Base-by-base conservation (phyloP, 2,329 filamentous ascomycete genomes). In the Trichoderma semiorbis region DNA sequence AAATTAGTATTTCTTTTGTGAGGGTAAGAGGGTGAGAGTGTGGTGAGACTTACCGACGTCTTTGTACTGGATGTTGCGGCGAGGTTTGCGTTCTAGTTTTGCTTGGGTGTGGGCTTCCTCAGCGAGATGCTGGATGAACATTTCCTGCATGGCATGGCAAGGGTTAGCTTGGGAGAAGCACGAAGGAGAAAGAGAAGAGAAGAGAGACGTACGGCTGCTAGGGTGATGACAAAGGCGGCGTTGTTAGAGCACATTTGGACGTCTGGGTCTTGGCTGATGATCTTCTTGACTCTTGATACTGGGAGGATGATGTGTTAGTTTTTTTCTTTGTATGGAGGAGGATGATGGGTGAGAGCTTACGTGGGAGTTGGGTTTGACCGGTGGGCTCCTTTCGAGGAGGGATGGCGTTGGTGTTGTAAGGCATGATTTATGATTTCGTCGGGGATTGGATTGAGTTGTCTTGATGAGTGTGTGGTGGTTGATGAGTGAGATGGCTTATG, bases 231-330 rank as follows among this genome's bases (percentile, higher is more conserved):
- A 80, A 98, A 98, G 24, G 95, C 93, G 69, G 95, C 95, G 78
- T 97, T 97, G 81, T 95, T 97, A 61, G 95, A 97, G 81, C 94
- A 97, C 79, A 93, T 89, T 74, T 85, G 86, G 74, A 97, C 92
- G 74, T 98, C 95, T 57, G 93, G 90, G 81, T 99, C 96, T 72
- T 94, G 88, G 63, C 90, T 88, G 73, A 99, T 93, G 79, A 99
- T 97, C 84, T 97, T 97, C 84, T 98, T 98, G 72, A 99, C 93
- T 77, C 96, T 90, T 21, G 96, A 93, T 70, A 98, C 96, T 98
- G 74, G 24, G 39, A 3, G 34, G 16, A 30, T 24, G 5, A 55
- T 18, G 21, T 16, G 62, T 14, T 55, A 24, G 68, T 11, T 60
- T 60, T 75, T 64, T 75, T 36, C 3, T 36, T 5, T n/a, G 39